phyloP scores from a whole-genome alignment of 1,284 basidiomycete genomes.

The Rhodotorula glutinis region DNA sequence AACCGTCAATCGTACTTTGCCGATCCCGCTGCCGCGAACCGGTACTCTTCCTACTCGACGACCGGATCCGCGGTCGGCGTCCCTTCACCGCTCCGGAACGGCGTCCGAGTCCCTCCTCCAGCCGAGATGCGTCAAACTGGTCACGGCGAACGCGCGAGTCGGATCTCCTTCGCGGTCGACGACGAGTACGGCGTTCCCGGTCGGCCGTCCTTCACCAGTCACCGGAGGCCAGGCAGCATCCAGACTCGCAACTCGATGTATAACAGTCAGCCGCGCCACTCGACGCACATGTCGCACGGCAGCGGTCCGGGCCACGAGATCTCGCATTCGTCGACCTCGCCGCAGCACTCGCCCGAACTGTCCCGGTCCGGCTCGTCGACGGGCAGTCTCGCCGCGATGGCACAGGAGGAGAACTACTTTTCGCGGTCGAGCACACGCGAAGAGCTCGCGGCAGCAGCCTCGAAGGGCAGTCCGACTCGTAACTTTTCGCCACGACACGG shows the following conservation, averaged over 20 bases:
- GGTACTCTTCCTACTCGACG: conserved; percentile 28
- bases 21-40: conserved; percentile 5
- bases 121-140: conserved; percentile 36
- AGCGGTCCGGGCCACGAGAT: background rate
- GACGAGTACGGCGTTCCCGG: background rate
- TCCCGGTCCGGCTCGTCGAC: conserved; percentile 15
- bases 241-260: conserved; percentile 18
- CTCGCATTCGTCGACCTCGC: background rate
- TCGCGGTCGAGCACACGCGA: conserved; percentile 21
- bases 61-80: conserved; percentile 8
- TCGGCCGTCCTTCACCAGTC: conserved; percentile 13
- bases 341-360: conserved; percentile 12
- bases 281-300: background rate
- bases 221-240: conserved; percentile 7
- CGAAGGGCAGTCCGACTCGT: conserved; percentile 1
- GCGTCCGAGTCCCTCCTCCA: conserved; percentile 17
- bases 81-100: conserved; percentile 15
- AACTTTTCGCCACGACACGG: background rate
- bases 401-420: conserved; percentile 14
- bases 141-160: conserved; percentile 19
- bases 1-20: conserved; percentile 26
- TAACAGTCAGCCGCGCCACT: conserved; percentile 18
- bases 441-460: conserved; percentile 13
- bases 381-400: conserved; percentile 7
- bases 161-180: conserved; percentile 27